Evolutionary conservation across 208 protist genomes (phyloP), one percentile per base, ranked within the genome.

Genomic region (Novymonas esmeraldas): DNA sequence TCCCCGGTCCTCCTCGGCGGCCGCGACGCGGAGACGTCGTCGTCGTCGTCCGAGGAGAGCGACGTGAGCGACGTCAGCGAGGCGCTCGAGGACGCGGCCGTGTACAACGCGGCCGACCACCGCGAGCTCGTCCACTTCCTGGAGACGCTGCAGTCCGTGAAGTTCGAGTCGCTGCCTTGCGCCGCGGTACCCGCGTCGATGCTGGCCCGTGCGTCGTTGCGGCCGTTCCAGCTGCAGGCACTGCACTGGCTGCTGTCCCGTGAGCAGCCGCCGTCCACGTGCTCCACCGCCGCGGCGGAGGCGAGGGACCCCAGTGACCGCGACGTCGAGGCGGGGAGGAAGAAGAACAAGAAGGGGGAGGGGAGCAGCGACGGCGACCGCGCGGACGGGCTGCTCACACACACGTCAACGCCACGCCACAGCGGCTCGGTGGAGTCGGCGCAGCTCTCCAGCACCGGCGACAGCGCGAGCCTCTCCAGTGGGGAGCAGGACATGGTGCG

Each of bases 201-300:
- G 85, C 54, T 28, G 22, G 54, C 62, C 7, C 45, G 69, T 1
- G 81, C 46, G 10, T 34, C 80, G 36, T 73, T 93, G 57, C 66
- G 63, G 0, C 84, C 82, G 0, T 89, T 88, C 36, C 87, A 93
- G 57, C 63, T 76, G 46, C 80, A 93, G 63, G 87, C 74, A 4
- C 66, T 93, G 9, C 70, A 82, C 68, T 93, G 84, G 84, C 55
- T 93, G 41, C 70, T 70, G 7, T 76, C 65, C 10, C 77, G 77
- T 24, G 77, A 82, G 51, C 66, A 71, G 36, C 58, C 39, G 28
- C 59, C 46, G 41, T 48, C 24, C 34, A 2, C 2, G 16, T n/a
- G 7, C 34, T n/a, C 34, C 22, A 34, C 18, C 0, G 39, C 6
- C 22, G 10, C 33, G 52, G 18, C 20, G 31, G 18, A 16, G 31